phyloP scores from a whole-genome alignment of 1,284 basidiomycete genomes.

The Hemileia vastatrix region DNA sequence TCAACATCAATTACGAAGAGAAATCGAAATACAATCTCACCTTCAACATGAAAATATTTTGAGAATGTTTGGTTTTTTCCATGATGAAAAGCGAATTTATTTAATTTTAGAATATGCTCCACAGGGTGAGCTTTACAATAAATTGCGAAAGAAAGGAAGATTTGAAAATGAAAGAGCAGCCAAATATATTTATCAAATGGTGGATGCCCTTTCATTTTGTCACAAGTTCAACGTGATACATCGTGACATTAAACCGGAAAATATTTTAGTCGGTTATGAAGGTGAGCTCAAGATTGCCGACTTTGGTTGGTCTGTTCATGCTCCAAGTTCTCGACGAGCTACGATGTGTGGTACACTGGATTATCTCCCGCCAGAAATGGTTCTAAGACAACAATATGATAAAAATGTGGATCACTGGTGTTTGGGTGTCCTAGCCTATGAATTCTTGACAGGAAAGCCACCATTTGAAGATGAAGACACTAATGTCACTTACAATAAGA shows the following conservation, averaged over 20 bases:
- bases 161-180: background rate
- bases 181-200: background rate
- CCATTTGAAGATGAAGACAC: too few relatives aligned
- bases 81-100: too few relatives aligned
- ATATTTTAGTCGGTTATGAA: background rate
- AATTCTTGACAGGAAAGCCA: too few relatives aligned
- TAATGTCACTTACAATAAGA: too few relatives aligned
- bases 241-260: background rate
- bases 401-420: background rate
- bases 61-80: too few relatives aligned
- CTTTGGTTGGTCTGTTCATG: background rate
- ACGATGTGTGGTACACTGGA: background rate
- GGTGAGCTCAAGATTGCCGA: background rate
- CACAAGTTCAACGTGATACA: background rate
- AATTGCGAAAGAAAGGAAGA: too few relatives aligned
- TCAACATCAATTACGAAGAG: too few relatives aligned
- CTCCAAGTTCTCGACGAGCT: background rate
- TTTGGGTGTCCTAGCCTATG: too few relatives aligned
- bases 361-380: background rate
- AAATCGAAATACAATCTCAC: too few relatives aligned
- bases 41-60: too few relatives aligned
- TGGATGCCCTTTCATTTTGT: background rate
- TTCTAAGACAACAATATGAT: background rate
- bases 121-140: too few relatives aligned
- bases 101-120: too few relatives aligned